These are phyloP conservation scores for Boletus pseudo-olivaceus DNA, from an alignment of 768 basidiomycete species.

Conservation along the genomic window DNA sequence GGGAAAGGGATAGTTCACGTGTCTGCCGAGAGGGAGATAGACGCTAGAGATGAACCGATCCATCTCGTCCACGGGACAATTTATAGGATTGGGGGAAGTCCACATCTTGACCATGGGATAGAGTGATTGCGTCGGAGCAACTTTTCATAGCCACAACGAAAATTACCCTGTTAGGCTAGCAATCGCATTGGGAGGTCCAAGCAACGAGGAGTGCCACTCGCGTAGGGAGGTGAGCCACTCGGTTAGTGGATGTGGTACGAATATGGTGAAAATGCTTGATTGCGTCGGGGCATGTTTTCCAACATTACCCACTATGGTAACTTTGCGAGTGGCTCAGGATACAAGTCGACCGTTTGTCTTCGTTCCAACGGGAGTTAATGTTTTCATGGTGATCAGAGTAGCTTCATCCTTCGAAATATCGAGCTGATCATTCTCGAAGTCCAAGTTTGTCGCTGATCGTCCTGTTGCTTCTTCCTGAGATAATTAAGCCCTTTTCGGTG, in stretches of 20 bases:
- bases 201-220: constrained; percentile 14
- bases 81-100: constrained; percentile 17
- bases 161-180: constrained; percentile 24
- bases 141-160: constrained; percentile 15
- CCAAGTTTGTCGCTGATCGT: constrained; percentile 1
- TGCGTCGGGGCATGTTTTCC: constrained; percentile 17
- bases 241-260: constrained; percentile 11
- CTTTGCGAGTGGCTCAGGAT: constrained; percentile 10
- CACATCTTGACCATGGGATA: constrained; percentile 12
- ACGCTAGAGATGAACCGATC: neutral
- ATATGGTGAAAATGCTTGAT: constrained; percentile 17
- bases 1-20: neutral
- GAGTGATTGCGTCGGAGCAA: constrained; percentile 27
- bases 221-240: constrained; percentile 22
- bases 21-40: neutral
- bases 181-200: constrained; percentile 20
- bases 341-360: neutral
- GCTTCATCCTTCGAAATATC: neutral
- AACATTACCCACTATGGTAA: constrained; percentile 13
- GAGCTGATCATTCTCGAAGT: neutral
- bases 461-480: neutral
- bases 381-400: neutral
- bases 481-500: too few species aligned
- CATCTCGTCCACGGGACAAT: constrained; percentile 9
- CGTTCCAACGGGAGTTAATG: neutral